Percentiles rank a stretch among this genome's conserved stretches.
Conservation (phyloP, 805 yeast genomes). For the Zygoascus bituminiphila region DNA sequence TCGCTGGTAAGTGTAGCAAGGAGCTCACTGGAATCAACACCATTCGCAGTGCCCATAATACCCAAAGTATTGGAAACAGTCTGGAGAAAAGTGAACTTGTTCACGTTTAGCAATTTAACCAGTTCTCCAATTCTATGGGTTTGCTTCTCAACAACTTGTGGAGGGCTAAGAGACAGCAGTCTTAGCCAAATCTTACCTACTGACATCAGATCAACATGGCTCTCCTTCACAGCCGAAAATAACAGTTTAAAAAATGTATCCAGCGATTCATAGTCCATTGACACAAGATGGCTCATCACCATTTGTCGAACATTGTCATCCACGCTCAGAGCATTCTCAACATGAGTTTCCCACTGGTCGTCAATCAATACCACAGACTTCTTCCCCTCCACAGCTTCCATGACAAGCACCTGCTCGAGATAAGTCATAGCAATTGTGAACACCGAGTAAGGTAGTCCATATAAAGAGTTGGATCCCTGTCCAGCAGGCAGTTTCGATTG, state of each 20-base stretch:
- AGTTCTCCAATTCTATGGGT: background rate
- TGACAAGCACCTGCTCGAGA: conserved; percentile 49
- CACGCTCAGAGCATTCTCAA: conserved; percentile 59
- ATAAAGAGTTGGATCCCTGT: background rate
- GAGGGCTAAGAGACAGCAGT: conserved; percentile 16
- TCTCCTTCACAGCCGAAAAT: conserved; percentile 28
- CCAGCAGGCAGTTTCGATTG: background rate
- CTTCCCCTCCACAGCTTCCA: conserved; percentile 49
- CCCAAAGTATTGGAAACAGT: conserved; percentile 42
- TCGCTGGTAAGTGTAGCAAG: conserved; percentile 2
- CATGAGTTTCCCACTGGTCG: conserved; percentile 62
- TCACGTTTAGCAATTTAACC: conserved; percentile 1
- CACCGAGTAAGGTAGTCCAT: conserved; percentile 12
- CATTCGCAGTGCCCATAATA: conserved; percentile 15
- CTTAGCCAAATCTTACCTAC: conserved; percentile 15
- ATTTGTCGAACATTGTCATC: conserved; percentile 44
- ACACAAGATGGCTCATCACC: conserved; percentile 20
- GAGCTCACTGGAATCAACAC: conserved; percentile 3
- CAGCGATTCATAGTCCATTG: conserved; percentile 11
- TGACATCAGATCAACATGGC: conserved; percentile 6
- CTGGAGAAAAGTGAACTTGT: conserved; percentile 12
- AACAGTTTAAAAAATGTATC: conserved; percentile 27
- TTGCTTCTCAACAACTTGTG: conserved; percentile 8
- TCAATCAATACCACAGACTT: conserved; percentile 55
- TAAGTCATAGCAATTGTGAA: conserved; percentile 40